phyloP scores from a whole-genome alignment of 441 rosid genomes.

The Theobroma grandiflorum region DNA sequence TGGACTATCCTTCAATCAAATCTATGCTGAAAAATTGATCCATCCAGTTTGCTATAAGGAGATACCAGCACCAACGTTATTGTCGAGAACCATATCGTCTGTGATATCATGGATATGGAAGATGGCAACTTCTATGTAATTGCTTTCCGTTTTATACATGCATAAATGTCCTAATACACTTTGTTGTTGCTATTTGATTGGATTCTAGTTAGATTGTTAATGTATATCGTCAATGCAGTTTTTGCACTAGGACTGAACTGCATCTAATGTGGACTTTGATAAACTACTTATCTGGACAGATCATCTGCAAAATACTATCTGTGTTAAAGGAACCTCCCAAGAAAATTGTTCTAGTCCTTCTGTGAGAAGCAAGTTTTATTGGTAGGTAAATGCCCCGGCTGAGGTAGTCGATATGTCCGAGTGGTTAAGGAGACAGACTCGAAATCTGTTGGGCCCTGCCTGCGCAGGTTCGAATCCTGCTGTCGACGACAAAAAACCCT shows the following conservation, averaged over 20 bases:
- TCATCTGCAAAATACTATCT: neutral
- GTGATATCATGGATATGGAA: conserved; percentile 39
- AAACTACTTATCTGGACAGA: neutral
- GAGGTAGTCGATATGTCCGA: conserved; percentile 75
- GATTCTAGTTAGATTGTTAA: neutral
- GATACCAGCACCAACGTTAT: conserved; percentile 24
- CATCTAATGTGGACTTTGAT: neutral
- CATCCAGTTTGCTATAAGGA: conserved; percentile 56
- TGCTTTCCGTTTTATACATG: neutral
- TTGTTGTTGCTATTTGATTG: neutral
- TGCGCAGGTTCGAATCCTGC: conserved; percentile 74
- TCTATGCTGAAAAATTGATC: conserved; percentile 27
- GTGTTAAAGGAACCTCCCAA: neutral
- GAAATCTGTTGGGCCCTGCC: conserved; percentile 78
- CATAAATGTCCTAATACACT: neutral
- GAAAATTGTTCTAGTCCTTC: no score
- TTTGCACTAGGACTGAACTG: neutral
- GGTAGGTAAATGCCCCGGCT: neutral
- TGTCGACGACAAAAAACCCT: conserved; percentile 35
- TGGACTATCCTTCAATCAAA: conserved; percentile 31
- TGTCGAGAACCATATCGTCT: conserved; percentile 38
- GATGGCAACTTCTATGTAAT: conserved; percentile 18
- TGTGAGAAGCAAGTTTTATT: no score
- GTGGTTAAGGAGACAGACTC: conserved; percentile 95
- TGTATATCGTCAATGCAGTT: neutral